Evolutionary conservation across 2,329 filamentous ascomycete genomes (phyloP).

Genomic region (Fusarium multiceps): DNA sequence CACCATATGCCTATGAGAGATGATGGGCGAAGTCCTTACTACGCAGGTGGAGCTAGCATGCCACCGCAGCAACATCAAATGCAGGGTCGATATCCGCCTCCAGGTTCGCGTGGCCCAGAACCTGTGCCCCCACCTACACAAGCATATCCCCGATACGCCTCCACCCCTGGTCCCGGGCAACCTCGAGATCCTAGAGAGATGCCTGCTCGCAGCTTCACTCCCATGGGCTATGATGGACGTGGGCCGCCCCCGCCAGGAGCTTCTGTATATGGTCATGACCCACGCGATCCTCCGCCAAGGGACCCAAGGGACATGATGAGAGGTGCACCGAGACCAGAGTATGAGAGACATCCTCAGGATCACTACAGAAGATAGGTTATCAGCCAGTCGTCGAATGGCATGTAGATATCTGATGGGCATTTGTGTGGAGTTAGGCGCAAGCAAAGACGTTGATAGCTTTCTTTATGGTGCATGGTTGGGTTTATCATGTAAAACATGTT

Average conservation of each 20-base stretch:
- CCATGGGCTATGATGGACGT: slow-evolving; percentile 57
- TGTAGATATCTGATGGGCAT: neutral
- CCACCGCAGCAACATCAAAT: slow-evolving; percentile 50
- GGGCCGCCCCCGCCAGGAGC: slow-evolving; percentile 53
- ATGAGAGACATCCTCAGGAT: slow-evolving; percentile 56
- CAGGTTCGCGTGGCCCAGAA: slow-evolving; percentile 56
- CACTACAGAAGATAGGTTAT: slow-evolving; percentile 56
- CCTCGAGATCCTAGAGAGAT: slow-evolving; percentile 57
- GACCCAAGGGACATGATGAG: slow-evolving; percentile 55
- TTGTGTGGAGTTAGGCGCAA: slow-evolving; percentile 13
- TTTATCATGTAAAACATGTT: neutral
- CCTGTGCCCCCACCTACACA: slow-evolving; percentile 54
- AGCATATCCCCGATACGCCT: slow-evolving; percentile 58
- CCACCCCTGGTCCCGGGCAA: slow-evolving; percentile 55
- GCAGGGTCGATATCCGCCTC: slow-evolving; percentile 53
- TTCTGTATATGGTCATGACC: slow-evolving; percentile 47
- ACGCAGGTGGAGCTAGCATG: slow-evolving; percentile 44
- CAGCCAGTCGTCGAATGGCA: neutral
- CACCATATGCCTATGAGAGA: slow-evolving; percentile 54
- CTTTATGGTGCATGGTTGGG: neutral
- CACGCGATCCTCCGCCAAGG: slow-evolving; percentile 44
- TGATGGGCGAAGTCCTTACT: slow-evolving; percentile 53
- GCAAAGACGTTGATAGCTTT: neutral
- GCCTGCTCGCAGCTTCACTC: slow-evolving; percentile 60
- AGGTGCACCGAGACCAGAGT: slow-evolving; percentile 59